These are phyloP conservation scores for Aspergillus thermomutatus DNA, from an alignment of 2,329 filamentous ascomycete genomes.

Conservation along the genomic window DNA sequence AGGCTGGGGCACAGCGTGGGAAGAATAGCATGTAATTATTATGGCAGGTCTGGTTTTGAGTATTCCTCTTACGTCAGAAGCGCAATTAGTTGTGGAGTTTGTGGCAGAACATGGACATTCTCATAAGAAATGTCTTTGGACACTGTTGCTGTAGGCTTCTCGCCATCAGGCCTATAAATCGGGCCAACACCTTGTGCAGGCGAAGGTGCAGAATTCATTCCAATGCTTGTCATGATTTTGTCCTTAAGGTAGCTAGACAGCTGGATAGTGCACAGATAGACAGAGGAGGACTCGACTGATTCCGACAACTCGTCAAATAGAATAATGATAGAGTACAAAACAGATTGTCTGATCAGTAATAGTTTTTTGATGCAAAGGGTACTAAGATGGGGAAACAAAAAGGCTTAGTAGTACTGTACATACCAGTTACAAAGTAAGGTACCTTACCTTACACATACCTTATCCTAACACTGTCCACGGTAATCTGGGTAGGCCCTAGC, in stretches of 20 bases:
- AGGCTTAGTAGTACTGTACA: neutral
- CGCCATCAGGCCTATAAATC: conserved; percentile 68
- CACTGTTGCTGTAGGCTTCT: conserved; percentile 84
- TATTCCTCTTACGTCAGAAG: conserved; percentile 78
- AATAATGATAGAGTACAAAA: neutral
- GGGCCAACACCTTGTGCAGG: conserved; percentile 72
- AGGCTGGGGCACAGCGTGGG: conserved; percentile 2
- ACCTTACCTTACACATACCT: too few relatives aligned
- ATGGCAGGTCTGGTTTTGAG: neutral
- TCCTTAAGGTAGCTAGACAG: neutral
- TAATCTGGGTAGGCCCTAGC: too few relatives aligned
- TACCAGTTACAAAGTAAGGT: too few relatives aligned
- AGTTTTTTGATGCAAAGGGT: neutral
- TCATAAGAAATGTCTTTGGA: conserved; percentile 77
- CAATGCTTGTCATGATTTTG: conserved; percentile 22
- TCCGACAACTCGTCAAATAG: neutral
- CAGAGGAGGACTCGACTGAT: neutral
- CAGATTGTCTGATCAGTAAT: neutral
- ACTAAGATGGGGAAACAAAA: too few relatives aligned
- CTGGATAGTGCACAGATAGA: neutral
- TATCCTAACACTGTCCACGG: too few relatives aligned
- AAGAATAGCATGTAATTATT: neutral
- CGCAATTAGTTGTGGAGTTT: conserved; percentile 95
- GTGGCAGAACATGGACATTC: conserved; percentile 84
- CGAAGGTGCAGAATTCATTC: conserved; percentile 33